A percentile compares a stretch with the other conserved stretches of the same genome.
Conservation (phyloP, 208 protist genomes). For the Endotrypanum monterogeii region DNA sequence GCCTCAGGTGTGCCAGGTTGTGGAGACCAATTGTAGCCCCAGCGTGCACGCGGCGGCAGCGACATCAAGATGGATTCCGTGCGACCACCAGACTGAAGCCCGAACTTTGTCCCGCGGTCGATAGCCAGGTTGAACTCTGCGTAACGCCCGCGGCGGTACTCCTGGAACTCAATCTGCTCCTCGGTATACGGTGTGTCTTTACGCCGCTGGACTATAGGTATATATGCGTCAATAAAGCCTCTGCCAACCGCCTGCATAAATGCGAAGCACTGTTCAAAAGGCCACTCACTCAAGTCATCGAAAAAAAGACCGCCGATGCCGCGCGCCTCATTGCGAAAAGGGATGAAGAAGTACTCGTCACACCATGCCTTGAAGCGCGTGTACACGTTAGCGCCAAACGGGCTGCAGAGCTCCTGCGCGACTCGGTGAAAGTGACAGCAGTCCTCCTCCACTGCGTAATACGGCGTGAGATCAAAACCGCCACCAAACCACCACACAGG, state of each 20-base stretch:
- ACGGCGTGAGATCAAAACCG: constrained; percentile 90
- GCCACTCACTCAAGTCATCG: constrained; percentile 66
- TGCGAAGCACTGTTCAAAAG: constrained; percentile 54
- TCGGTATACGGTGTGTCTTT: constrained; percentile 41
- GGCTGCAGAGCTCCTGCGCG: constrained; percentile 47
- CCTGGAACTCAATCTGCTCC: constrained; percentile 71
- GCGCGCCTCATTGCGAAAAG: constrained; percentile 71
- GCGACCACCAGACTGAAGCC: constrained; percentile 76
- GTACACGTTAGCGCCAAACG: constrained; percentile 61
- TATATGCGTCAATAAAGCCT: constrained; percentile 64
- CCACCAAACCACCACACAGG: constrained; percentile 92
- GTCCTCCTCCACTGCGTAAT: constrained; percentile 70
- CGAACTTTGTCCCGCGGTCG: constrained; percentile 86
- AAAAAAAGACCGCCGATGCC: constrained; percentile 91
- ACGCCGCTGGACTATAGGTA: constrained; percentile 59
- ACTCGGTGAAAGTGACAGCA: constrained; percentile 66
- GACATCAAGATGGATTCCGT: constrained; percentile 92
- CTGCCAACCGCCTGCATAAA: constrained; percentile 55
- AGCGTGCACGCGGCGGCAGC: constrained; percentile 56
- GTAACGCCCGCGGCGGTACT: constrained; percentile 81
- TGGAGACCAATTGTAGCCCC: constrained; percentile 45
- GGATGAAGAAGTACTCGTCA: constrained; percentile 86
- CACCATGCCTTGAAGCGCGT: constrained; percentile 70
- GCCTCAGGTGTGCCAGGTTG: constrained; percentile 32
- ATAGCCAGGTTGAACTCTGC: constrained; percentile 82